These are phyloP conservation scores for Talaromyces ruber DNA, from an alignment of 495 filamentous ascomycete genomes.

Conservation along the genomic window DNA sequence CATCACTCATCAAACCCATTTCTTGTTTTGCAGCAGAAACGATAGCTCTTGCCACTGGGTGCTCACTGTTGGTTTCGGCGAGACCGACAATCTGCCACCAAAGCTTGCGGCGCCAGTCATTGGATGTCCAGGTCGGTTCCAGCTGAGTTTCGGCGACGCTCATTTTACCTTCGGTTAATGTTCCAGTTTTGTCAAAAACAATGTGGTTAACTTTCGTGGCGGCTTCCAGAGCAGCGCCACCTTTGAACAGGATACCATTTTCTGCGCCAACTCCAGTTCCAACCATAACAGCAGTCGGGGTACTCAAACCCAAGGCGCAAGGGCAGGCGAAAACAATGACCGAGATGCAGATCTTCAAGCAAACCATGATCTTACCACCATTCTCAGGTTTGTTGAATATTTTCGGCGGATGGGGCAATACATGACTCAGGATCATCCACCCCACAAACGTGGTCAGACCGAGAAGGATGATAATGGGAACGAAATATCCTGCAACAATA, in stretches of 20 bases:
- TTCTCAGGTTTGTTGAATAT: slow-evolving; percentile 75
- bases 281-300: slow-evolving; percentile 97
- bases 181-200: slow-evolving; percentile 99
- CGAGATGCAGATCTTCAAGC: slow-evolving; percentile 93
- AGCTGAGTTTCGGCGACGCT: slow-evolving; percentile 65
- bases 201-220: slow-evolving; percentile 87
- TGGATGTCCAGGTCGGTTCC: slow-evolving; percentile 58
- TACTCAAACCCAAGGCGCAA: slow-evolving; percentile 87
- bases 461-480: slow-evolving; percentile 78
- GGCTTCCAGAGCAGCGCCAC: slow-evolving; percentile 85
- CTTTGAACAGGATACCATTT: slow-evolving; percentile 93
- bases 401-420: slow-evolving; percentile 71
- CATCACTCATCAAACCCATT: slow-evolving; percentile 63
- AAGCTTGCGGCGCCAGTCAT: slow-evolving; percentile 58
- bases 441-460: slow-evolving; percentile 77
- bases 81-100: slow-evolving; percentile 96
- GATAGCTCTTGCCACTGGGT: slow-evolving; percentile 87
- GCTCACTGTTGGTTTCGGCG: slow-evolving; percentile 88
- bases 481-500: slow-evolving; percentile 86
- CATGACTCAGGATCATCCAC: slow-evolving; percentile 94
- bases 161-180: slow-evolving; percentile 92
- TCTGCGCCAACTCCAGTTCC: slow-evolving; percentile 96
- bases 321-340: slow-evolving; percentile 98
- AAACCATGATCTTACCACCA: slow-evolving; percentile 92
- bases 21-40: slow-evolving; percentile 61